phyloP scores from a whole-genome alignment of 805 yeast genomes.

The Candida yuanshanica region DNA sequence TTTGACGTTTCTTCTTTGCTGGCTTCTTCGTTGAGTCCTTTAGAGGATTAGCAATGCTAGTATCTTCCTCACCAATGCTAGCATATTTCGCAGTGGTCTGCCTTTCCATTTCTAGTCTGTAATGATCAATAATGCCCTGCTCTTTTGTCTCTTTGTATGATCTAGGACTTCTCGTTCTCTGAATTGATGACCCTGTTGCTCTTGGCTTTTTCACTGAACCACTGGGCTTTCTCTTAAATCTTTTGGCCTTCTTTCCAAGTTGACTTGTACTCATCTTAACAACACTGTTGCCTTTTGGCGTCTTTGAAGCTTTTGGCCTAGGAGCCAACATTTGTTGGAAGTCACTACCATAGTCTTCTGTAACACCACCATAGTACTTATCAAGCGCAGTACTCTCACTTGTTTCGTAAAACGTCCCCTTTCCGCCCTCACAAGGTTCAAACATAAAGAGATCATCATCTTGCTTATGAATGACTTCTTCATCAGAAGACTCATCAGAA shows the following conservation, averaged over 20 bases:
- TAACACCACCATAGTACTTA: constrained; percentile 4
- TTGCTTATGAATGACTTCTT: background rate
- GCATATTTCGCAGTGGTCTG: background rate
- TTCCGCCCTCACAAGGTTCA: background rate
- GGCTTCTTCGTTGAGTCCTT: background rate
- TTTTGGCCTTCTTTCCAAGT: background rate
- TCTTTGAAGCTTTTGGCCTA: background rate
- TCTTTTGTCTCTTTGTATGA: background rate
- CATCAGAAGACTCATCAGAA: background rate
- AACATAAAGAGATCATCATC: constrained; percentile 5
- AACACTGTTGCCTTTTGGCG: background rate
- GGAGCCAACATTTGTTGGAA: constrained; percentile 11
- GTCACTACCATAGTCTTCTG: constrained; percentile 8
- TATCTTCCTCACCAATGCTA: background rate
- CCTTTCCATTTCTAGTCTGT: background rate
- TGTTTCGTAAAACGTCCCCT: background rate
- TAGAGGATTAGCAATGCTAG: no score
- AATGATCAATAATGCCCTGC: background rate
- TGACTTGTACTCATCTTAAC: background rate
- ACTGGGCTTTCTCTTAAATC: constrained; percentile 3
- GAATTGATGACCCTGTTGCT: background rate
- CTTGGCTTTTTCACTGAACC: constrained; percentile 1
- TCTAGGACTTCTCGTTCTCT: background rate
- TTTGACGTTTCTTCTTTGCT: background rate
- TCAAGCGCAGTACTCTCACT: background rate